Conservation (phyloP, 306 rosid genomes). For the Albizia julibrissin region DNA sequence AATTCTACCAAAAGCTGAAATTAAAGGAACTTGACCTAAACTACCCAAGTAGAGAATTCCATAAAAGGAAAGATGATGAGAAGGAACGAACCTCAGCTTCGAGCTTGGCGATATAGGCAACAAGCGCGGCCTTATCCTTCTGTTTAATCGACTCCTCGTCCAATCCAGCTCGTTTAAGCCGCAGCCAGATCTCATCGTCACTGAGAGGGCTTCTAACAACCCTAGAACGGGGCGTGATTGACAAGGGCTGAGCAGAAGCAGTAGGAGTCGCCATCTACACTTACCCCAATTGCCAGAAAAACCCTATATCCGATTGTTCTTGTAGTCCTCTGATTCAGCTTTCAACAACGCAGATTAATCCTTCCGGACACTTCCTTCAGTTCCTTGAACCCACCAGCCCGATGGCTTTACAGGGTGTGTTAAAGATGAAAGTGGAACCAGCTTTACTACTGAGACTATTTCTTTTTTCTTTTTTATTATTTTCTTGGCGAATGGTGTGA, state of each 20-base stretch:
- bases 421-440: background rate
- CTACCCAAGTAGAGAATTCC: background rate
- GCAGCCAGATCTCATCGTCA: constrained; percentile 88
- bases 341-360: background rate
- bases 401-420: background rate
- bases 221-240: constrained; percentile 88
- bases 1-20: background rate
- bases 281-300: constrained; percentile 11
- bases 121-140: constrained; percentile 89
- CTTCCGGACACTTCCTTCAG: background rate
- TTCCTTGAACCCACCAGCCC: background rate
- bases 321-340: background rate
- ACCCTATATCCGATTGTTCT: constrained; percentile 25
- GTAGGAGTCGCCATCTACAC: constrained; percentile 69
- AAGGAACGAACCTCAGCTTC: constrained; percentile 77
- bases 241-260: constrained; percentile 46
- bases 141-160: constrained; percentile 84
- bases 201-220: constrained; percentile 73
- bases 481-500: background rate
- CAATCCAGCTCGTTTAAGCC: constrained; percentile 76
- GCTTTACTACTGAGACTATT: background rate
- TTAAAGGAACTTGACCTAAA: background rate
- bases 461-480: background rate
- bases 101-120: constrained; percentile 84
- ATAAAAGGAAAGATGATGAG: background rate